phyloP scores from a whole-genome alignment of 2,329 filamentous ascomycete genomes.

The Penicillium sp. region DNA sequence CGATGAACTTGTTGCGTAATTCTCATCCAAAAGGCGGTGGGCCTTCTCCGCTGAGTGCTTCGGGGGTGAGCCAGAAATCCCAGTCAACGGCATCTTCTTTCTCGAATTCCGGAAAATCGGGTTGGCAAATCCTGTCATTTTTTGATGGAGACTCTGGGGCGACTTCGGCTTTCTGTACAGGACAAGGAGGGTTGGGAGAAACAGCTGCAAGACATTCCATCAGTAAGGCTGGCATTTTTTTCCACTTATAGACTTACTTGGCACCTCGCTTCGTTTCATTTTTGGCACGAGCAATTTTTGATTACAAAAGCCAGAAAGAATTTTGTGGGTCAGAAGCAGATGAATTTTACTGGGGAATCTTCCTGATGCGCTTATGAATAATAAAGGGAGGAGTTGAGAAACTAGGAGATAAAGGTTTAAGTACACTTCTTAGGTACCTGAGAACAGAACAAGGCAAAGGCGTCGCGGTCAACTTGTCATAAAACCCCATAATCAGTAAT shows the following conservation, averaged over 20 bases:
- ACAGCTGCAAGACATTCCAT: not conserved
- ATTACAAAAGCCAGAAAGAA: not conserved
- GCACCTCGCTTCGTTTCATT: not conserved
- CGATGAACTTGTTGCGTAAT: not conserved
- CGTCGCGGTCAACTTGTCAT: not conserved
- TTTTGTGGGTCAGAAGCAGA: not conserved
- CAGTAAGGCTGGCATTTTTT: not conserved
- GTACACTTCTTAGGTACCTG: not conserved
- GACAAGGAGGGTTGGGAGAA: not conserved
- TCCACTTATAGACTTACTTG: not conserved
- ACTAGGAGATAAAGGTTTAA: not conserved
- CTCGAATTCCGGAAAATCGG: not conserved
- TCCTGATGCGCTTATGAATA: not conserved
- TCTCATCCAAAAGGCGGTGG: not conserved
- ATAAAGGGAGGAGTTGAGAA: not conserved
- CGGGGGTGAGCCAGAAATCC: not conserved
- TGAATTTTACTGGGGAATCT: not conserved
- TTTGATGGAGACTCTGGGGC: not conserved
- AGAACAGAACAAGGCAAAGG: not conserved
- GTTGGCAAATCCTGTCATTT: not conserved
- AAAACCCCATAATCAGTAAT: not conserved
- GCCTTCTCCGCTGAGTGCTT: not conserved
- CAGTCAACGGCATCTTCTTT: not conserved
- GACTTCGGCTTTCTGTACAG: not conserved
- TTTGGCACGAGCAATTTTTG: not conserved